Base-by-base conservation (phyloP, 225 moss, liverwort and hornwort genomes). In the Bryoerythrophyllum caledonicum region DNA sequence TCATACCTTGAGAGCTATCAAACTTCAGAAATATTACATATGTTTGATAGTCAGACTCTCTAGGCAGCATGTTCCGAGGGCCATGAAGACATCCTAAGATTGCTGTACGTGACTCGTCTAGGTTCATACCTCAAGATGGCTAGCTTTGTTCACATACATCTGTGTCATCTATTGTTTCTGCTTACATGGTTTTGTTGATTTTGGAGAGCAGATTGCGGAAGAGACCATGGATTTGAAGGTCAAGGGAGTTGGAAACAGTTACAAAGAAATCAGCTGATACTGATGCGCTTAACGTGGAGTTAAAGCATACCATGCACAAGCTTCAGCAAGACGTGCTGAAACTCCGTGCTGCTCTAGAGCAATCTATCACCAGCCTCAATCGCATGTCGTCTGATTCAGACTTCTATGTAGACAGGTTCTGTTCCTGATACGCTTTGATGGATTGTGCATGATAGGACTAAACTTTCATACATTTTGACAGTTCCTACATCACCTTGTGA, bases 311-410 rank as follows among this genome's bases (percentile, higher is more conserved):
- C 41, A 79, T 85, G 55, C 86, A 82, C 61, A 99, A 90, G 68
- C 67, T 93, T 77, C 95, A 99, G 81, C 93, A 91, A 55, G 93
- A 99, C 67, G 91, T 93, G 56, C 38, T 93, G 8, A 90, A 90
- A 67, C 86, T 99, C 67, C 91, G 99, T 24, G 77, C 85, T 51
- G 99, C 99, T 53, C 76, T 99, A n/a, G 95, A 99, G 90, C 95
- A 93, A 68, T 93, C 91, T 76, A 99, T 99, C 68, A 91, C 91
- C 63, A 88, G 84, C 59, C 91, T 99, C 74, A 99, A 99, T 65
- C 89, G 82, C 73, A 83, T 99, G 83, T 99, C 99, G n/a, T 93
- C 93, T 73, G 99, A 99, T 82, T 99, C 99, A 7, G 95, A 99
- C 81, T 84, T 86, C 76, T 85, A 87, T 83, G 99, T 99, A 19